Evolutionary conservation across 352 stramenopile genomes (phyloP), one percentile per base, ranked within the genome.

Genomic region (Blastocystis sp.): DNA sequence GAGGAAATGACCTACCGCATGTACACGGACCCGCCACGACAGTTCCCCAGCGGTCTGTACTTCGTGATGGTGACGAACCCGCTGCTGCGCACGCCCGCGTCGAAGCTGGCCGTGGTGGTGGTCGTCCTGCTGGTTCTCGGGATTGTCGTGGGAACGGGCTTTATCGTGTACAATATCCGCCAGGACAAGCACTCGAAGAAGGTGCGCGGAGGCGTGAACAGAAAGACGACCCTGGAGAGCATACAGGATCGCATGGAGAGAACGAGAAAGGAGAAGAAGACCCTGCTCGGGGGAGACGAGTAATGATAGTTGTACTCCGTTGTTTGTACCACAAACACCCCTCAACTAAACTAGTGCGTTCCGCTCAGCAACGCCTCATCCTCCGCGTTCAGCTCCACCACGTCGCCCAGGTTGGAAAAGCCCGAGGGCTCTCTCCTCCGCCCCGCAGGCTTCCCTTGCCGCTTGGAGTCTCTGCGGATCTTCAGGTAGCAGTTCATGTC

Each of bases 401-500:
- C 28, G 28, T 34, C 28, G 28, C 28, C 28, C 28, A 34, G 28
- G 28, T 34, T 34, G 28, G 28, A 34, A 34, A 34, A 34, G 28
- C 28, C 28, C 28, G 28, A 34, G 28, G 28, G 28, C 28, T 34
- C 28, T 34, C 28, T 34, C 28, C 28, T 34, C 28, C 28, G 28
- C 28, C 28, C 28, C 28, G 28, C 28, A 34, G 28, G 28, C 28
- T 34, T 34, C 28, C 52, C 52, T 21, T 61, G 52, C 9, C 9
- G 10, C 52, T 38, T 71, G 7, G 40, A 38, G 21, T 71, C 28
- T 64, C 70, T n/a, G 10, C 70, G 52, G 14, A 10, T 81, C 41
- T 81, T 81, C 48, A 81, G 38, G 41, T 81, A 38, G 28, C 38
- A 53, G 41, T 81, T 81, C 70, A 81, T 81, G 41, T 64, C 48